phyloP scores from a whole-genome alignment of 768 basidiomycete species.

The Terana coerulea region DNA sequence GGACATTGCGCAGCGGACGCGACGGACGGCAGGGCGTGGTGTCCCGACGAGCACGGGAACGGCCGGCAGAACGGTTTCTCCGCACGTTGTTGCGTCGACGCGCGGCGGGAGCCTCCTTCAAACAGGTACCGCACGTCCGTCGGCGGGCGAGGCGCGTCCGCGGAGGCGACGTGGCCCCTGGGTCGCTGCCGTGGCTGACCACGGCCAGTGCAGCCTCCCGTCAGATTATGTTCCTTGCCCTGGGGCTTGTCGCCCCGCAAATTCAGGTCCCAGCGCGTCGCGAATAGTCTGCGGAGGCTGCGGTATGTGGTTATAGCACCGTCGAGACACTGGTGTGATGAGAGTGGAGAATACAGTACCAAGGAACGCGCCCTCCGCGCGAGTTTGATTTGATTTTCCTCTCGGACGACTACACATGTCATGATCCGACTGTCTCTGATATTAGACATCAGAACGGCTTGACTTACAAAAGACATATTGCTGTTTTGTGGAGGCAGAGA shows the following conservation, averaged over 20 bases:
- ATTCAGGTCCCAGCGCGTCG: not conserved
- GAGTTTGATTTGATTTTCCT: not conserved
- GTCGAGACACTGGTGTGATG: not conserved
- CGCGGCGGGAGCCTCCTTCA: too few relatives aligned
- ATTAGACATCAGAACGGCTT: not conserved
- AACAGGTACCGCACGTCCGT: too few relatives aligned
- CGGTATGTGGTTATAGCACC: not conserved
- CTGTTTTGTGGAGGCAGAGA: not conserved
- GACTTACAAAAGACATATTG: slow-evolving; percentile 1
- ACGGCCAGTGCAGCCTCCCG: too few relatives aligned
- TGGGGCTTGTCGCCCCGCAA: not conserved
- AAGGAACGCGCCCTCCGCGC: not conserved
- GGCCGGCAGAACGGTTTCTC: not conserved
- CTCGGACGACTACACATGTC: not conserved
- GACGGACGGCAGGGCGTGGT: not conserved
- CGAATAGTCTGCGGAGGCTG: not conserved
- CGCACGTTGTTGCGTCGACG: not conserved
- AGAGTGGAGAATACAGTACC: not conserved
- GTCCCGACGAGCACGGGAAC: not conserved
- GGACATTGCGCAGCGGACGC: not conserved
- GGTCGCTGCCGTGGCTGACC: not conserved
- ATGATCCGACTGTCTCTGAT: slow-evolving; percentile 1
- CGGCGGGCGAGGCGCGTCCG: too few relatives aligned
- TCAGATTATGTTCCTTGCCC: not conserved
- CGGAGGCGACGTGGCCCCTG: not conserved